A percentile compares a stretch with the other conserved stretches of the same genome.
These are phyloP conservation scores for Singerocomus rubriflavus DNA, from an alignment of 1,284 basidiomycete genomes.

Conservation along the genomic window DNA sequence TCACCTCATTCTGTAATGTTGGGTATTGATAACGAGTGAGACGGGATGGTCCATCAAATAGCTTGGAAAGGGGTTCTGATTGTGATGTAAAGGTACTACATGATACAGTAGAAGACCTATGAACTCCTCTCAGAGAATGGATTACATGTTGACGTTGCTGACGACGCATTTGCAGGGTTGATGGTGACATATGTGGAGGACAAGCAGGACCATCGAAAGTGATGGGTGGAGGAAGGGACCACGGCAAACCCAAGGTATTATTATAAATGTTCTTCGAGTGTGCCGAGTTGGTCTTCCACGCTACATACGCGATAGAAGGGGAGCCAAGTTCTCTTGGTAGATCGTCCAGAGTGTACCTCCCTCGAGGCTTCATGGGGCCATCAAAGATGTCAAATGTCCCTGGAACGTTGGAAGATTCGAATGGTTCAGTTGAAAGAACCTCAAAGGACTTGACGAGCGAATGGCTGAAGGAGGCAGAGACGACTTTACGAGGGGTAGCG, in stretches of 20 bases:
- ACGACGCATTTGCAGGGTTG: constrained; percentile 19
- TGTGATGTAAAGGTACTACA: constrained; percentile 7
- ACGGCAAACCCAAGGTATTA: constrained; percentile 12
- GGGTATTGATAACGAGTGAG: constrained; percentile 25
- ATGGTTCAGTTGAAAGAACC: constrained; percentile 3
- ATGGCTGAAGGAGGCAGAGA: constrained; percentile 8
- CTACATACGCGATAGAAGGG: background rate
- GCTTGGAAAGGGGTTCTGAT: constrained; percentile 28
- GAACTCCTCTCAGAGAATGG: background rate
- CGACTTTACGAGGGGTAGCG: constrained; percentile 5
- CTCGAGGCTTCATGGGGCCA: constrained; percentile 36
- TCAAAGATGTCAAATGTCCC: constrained; percentile 43
- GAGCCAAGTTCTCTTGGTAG: background rate
- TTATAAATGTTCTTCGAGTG: constrained; percentile 4
- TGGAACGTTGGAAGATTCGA: constrained; percentile 6
- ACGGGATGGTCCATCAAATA: constrained; percentile 45
- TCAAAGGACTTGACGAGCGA: constrained; percentile 8
- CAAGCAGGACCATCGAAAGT: constrained; percentile 46
- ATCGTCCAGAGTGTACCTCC: constrained; percentile 13
- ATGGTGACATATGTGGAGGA: constrained; percentile 31
- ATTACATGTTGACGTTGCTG: constrained; percentile 12
- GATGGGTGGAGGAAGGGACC: constrained; percentile 40
- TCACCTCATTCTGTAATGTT: constrained; percentile 17
- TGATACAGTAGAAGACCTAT: constrained; percentile 10
- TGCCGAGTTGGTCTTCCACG: background rate